phyloP scores from a whole-genome alignment of 768 basidiomycete species.

The Tulasnella sp. region DNA sequence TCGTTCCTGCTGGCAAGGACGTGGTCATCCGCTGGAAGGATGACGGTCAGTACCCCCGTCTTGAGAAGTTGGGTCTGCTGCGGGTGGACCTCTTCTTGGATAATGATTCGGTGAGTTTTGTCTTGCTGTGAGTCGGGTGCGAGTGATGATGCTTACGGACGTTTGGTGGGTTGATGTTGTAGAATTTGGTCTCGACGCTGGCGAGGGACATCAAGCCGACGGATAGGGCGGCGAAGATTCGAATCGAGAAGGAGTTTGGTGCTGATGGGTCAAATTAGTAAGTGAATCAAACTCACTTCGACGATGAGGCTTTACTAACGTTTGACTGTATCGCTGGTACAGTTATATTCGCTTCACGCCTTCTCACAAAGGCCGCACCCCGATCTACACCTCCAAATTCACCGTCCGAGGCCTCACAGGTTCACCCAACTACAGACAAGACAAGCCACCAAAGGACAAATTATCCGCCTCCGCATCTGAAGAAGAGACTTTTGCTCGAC shows the following conservation, averaged over 20 bases:
- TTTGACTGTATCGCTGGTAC: background rate
- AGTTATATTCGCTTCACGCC: slow-evolving; percentile 2
- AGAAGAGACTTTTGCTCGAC: too few relatives aligned
- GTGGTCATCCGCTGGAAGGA: slow-evolving; percentile 1
- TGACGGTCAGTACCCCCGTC: background rate
- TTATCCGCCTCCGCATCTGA: background rate
- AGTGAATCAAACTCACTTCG: background rate
- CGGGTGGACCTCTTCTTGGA: background rate
- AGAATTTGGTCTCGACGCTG: background rate
- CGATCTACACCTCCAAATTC: background rate
- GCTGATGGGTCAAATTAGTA: background rate
- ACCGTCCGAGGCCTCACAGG: background rate
- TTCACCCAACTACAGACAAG: background rate
- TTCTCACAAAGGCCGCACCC: background rate
- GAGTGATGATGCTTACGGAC: background rate
- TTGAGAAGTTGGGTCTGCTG: background rate
- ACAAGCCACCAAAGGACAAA: background rate
- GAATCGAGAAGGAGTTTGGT: background rate
- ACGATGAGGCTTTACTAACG: background rate
- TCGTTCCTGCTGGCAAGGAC: background rate
- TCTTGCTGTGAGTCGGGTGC: background rate
- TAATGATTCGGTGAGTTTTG: background rate
- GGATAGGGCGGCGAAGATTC: background rate
- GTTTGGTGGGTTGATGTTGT: background rate
- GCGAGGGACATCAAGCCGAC: background rate